Evolutionary conservation across 225 moss, liverwort and hornwort species (phyloP).

Genomic region (Thuidium tamariscinum): DNA sequence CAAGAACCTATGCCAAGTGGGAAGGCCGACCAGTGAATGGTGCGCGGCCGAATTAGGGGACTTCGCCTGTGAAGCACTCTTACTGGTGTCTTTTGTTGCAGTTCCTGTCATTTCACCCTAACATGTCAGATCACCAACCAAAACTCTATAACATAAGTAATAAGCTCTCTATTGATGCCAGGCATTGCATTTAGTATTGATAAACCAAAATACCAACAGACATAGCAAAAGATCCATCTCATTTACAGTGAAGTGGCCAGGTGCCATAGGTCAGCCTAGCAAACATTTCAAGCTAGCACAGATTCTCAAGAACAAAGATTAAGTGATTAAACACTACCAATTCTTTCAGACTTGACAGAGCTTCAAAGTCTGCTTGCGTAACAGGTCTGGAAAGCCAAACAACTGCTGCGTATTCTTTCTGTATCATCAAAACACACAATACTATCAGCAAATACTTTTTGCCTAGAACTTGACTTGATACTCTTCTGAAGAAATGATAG

Average conservation of each 20-base stretch:
- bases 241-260: background rate
- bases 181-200: background rate
- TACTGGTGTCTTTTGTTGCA: constrained; percentile 92
- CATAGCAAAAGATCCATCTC: background rate
- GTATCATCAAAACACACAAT: background rate
- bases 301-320: background rate
- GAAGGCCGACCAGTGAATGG: constrained; percentile 64
- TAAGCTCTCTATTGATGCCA: background rate
- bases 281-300: background rate
- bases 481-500: background rate
- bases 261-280: background rate
- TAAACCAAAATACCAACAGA: background rate
- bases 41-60: constrained; percentile 76
- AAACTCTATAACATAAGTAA: background rate
- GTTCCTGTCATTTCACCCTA: constrained; percentile 32
- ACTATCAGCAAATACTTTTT: background rate
- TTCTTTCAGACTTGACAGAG: constrained; percentile 68
- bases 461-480: background rate
- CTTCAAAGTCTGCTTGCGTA: constrained; percentile 56
- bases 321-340: constrained; percentile 32
- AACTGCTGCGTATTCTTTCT: constrained; percentile 96
- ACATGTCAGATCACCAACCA: background rate
- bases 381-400: constrained; percentile 92
- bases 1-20: background rate
- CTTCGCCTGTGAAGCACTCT: constrained; percentile 91